Percentiles rank a stretch among this genome's conserved stretches.
Evolutionary conservation across 73 alveolate species (phyloP).

Genomic region (Symbiodinium pilosum): DNA sequence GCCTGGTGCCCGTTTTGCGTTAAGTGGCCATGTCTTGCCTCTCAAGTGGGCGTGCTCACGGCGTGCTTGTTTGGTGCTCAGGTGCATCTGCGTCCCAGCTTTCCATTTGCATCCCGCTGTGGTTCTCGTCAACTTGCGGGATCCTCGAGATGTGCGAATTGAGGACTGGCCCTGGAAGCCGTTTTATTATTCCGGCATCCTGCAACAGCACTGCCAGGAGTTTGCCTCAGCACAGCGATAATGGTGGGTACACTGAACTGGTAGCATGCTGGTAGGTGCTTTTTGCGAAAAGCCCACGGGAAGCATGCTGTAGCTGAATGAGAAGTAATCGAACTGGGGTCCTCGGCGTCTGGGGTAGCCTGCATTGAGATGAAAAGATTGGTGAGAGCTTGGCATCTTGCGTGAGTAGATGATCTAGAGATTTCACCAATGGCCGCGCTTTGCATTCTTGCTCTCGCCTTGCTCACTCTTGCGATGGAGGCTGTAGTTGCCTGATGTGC

Average conservation of each 20-base stretch:
- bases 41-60: no score
- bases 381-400: no score
- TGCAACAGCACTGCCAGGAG: not conserved
- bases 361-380: not conserved
- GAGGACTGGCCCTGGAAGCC: not conserved
- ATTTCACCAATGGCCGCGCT: no score
- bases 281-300: conserved; percentile 2
- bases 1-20: no score
- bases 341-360: not conserved
- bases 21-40: no score
- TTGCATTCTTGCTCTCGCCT: no score
- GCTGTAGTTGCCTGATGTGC: no score
- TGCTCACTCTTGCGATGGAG: no score
- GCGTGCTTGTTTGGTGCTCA: not conserved
- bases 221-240: not conserved
- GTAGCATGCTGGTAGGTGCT: not conserved
- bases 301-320: not conserved
- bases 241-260: not conserved
- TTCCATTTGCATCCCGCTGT: conserved; percentile 20
- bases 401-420: no score
- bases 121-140: not conserved
- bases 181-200: not conserved
- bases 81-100: conserved; percentile 38
- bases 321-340: not conserved
- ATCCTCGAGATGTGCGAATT: conserved; percentile 17